These are phyloP conservation scores for Fusarium napiforme DNA, from an alignment of 2,329 filamentous ascomycete genomes.

Conservation along the genomic window DNA sequence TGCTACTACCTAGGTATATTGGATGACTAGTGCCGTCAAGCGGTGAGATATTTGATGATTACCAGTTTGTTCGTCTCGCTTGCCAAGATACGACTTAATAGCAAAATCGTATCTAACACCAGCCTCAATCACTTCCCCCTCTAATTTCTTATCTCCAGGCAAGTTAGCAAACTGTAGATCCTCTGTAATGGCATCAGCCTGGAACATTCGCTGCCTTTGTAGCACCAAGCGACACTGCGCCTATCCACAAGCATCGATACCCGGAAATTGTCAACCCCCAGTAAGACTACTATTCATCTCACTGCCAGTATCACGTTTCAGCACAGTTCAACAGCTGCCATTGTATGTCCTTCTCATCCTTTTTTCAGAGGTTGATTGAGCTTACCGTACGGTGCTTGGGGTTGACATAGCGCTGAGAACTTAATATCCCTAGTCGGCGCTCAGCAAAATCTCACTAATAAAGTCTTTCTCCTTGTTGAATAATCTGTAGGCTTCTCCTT, in stretches of 20 bases:
- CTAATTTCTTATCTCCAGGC: background rate
- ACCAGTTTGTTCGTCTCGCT: constrained; percentile 2
- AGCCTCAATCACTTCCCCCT: background rate
- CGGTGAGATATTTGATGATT: constrained; percentile 15
- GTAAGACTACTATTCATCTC: background rate
- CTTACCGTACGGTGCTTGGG: background rate
- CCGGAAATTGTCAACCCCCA: constrained; percentile 1
- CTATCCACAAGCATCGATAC: background rate
- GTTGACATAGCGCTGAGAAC: background rate
- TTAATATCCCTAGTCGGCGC: background rate
- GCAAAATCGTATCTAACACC: background rate
- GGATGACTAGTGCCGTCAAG: background rate
- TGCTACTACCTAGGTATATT: background rate
- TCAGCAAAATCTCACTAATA: background rate
- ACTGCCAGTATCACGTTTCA: background rate
- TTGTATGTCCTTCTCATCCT: background rate
- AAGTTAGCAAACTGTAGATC: background rate
- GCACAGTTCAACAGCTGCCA: background rate
- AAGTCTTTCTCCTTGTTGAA: background rate
- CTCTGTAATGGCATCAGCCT: background rate
- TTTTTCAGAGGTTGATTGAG: background rate
- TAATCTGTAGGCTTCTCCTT: constrained; percentile 5
- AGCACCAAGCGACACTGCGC: background rate
- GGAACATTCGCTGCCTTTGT: background rate
- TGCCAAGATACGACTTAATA: background rate